Conservation (phyloP, 805 yeast species). For the Candida tibetensis region DNA sequence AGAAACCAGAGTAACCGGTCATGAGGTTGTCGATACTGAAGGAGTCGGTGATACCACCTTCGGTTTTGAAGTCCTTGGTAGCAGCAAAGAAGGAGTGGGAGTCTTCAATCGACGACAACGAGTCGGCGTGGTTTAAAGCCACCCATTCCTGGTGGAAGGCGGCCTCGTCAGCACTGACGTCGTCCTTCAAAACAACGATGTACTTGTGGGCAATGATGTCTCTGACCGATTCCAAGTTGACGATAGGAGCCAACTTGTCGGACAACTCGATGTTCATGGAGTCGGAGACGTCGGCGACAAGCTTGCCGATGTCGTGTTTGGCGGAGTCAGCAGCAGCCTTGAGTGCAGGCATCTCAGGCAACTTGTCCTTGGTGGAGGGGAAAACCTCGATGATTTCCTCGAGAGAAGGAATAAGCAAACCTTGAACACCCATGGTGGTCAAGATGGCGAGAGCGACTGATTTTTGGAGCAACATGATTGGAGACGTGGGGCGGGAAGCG, state of each 20-base stretch:
- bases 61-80: constrained; percentile 18
- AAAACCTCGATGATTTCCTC: constrained; percentile 27
- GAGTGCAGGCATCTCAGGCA: neutral
- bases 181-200: constrained; percentile 80
- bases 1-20: constrained; percentile 83
- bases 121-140: constrained; percentile 47
- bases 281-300: constrained; percentile 13
- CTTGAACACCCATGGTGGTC: constrained; percentile 40
- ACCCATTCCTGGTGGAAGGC: constrained; percentile 70
- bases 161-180: constrained; percentile 49
- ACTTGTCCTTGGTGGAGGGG: constrained; percentile 6
- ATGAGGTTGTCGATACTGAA: constrained; percentile 58
- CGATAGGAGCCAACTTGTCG: constrained; percentile 36
- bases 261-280: constrained; percentile 12
- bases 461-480: constrained; percentile 32
- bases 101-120: constrained; percentile 34
- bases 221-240: constrained; percentile 43
- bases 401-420: constrained; percentile 23
- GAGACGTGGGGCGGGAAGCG: neutral
- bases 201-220: constrained; percentile 69
- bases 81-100: constrained; percentile 34
- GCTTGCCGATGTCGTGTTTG: constrained; percentile 3
- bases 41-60: constrained; percentile 38
- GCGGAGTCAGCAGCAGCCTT: neutral
- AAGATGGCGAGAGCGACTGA: constrained; percentile 43